Conservation (phyloP, 2,329 filamentous ascomycete genomes). For the Capronia americana region DNA sequence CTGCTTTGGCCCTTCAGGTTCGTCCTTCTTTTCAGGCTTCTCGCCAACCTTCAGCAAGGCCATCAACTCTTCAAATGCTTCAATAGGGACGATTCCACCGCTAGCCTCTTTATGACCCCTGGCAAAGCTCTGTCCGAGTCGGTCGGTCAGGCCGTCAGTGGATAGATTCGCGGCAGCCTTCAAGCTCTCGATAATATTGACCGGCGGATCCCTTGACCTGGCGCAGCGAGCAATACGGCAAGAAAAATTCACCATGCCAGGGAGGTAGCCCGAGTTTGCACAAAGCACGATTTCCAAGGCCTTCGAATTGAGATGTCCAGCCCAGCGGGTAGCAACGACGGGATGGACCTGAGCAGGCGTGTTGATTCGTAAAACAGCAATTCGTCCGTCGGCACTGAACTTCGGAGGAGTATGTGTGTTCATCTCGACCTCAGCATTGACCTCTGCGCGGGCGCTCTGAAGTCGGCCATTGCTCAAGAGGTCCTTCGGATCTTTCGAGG, state of each 20-base stretch:
- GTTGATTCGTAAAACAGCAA: conserved; percentile 68
- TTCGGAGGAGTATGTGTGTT: conserved; percentile 68
- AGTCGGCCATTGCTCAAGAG: conserved; percentile 59
- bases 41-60: conserved; percentile 64
- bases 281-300: conserved; percentile 69
- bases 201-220: conserved; percentile 57
- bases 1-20: conserved; percentile 43
- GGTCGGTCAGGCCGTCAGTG: conserved; percentile 50
- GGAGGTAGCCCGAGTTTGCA: conserved; percentile 70
- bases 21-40: conserved; percentile 52
- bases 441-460: conserved; percentile 62
- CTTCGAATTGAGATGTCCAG: conserved; percentile 64
- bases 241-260: conserved; percentile 70
- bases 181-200: conserved; percentile 68
- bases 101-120: conserved; percentile 71
- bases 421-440: conserved; percentile 66
- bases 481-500: conserved; percentile 58
- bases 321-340: conserved; percentile 71
- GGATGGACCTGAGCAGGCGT: conserved; percentile 69
- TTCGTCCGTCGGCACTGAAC: conserved; percentile 66
- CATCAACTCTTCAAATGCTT: conserved; percentile 71
- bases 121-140: conserved; percentile 69
- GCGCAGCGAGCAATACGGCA: conserved; percentile 67
- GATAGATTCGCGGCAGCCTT: conserved; percentile 57
- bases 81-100: conserved; percentile 66